These are phyloP conservation scores for Umbilicus rupestris DNA, from an alignment of 164 flowering plant genomes.

Conservation along the genomic window DNA sequence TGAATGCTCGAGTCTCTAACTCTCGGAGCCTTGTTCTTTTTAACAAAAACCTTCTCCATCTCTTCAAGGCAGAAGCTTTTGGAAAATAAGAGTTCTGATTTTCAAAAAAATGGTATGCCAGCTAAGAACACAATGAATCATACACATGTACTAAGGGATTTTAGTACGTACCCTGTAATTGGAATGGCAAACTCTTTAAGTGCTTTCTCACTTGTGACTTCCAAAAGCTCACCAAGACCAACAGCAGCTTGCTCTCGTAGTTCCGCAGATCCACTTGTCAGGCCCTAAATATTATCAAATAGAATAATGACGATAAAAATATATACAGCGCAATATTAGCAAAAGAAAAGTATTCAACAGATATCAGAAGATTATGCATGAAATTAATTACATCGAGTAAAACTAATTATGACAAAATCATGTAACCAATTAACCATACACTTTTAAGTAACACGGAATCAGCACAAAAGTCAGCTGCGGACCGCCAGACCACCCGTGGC, in stretches of 20 bases:
- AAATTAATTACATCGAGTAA: background rate
- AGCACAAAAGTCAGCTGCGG: background rate
- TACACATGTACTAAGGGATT: background rate
- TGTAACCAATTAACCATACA: background rate
- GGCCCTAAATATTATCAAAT: slow-evolving; percentile 40
- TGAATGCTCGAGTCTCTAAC: too few relatives aligned
- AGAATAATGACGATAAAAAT: background rate
- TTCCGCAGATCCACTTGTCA: slow-evolving; percentile 94
- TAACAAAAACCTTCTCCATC: background rate
- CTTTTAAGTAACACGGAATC: background rate
- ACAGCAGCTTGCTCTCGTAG: slow-evolving; percentile 91
- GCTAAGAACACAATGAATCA: background rate
- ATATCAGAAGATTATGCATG: background rate
- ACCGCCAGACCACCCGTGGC: too few relatives aligned
- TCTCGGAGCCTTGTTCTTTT: background rate
- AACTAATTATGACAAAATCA: background rate
- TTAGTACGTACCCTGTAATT: slow-evolving; percentile 73
- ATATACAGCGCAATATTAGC: background rate
- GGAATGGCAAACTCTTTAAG: slow-evolving; percentile 86
- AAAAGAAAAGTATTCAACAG: background rate
- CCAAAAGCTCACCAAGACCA: slow-evolving; percentile 95
- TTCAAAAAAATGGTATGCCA: background rate
- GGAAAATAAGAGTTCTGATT: background rate
- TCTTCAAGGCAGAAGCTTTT: background rate
- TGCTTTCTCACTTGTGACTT: slow-evolving; percentile 88